Base-by-base conservation (phyloP, 208 protist species). In the Leishmania mexicana region DNA sequence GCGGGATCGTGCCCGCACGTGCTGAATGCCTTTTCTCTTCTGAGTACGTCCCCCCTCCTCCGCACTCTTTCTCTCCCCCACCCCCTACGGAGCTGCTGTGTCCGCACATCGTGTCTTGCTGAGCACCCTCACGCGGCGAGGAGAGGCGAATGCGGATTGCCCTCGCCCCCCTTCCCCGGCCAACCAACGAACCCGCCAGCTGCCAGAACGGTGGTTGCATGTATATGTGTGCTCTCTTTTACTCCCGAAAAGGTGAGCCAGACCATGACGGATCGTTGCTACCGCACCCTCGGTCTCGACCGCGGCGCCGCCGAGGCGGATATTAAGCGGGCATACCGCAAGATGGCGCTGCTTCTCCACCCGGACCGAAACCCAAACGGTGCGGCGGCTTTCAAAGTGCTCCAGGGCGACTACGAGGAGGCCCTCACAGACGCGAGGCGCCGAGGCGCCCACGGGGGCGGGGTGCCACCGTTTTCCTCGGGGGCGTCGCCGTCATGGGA, bases 371-470 rank as follows among this genome's bases (percentile, higher is more conserved):
- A 99, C 76, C 91, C 89, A 0, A 81, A 75, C 8, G 92, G 93
- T 13, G 89, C 85, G 8, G 92, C 98, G n/a, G 91, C 87, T 38
- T 98, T 98, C 81, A 95, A 98, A 65, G 75, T 71, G 5, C 94
- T 99, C 38, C 93, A 93, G 47, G 84, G 90, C 38, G 99, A 99
- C 28, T 99, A 99, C 88, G 98, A 99, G 72, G 92, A 99, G 40
- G n/a, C 88, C 98, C 11, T 89, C 54, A 86, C 98, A 28, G 76
- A 92, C 49, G 83, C 90, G 40, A 86, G 88, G 78, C 70, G 76
- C 8, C 71, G 87, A 75, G 87, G 88, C 71, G 86, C 83, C 19
- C 75, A 74, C 57, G 81, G 84, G 35, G 38, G 40, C n/a, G 35
- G 49, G 24, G 47, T 10, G 13, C 57, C 57, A 8, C 10, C 42